Conservation (phyloP, 2,329 filamentous ascomycete genomes). For the Monilinia fructigena region DNA sequence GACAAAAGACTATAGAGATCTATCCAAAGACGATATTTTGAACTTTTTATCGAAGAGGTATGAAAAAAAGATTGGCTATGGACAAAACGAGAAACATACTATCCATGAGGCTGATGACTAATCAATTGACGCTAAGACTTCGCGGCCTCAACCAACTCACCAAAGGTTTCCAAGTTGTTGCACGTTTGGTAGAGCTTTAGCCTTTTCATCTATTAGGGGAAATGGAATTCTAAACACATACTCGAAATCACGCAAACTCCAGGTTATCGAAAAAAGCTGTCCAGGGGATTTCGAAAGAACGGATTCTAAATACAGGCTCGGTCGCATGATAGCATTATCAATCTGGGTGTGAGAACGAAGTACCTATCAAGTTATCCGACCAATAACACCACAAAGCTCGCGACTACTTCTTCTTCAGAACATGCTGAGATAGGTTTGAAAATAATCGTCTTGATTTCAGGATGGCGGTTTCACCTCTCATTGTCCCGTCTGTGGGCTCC, state of each 20-base stretch:
- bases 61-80: too few relatives aligned
- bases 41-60: not conserved
- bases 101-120: not conserved
- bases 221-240: not conserved
- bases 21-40: not conserved
- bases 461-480: constrained; percentile 30
- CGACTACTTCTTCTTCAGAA: not conserved
- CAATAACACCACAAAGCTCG: not conserved
- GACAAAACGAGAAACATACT: not conserved
- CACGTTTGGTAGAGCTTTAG: not conserved
- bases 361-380: not conserved
- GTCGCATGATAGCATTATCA: constrained; percentile 2
- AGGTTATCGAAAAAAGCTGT: not conserved
- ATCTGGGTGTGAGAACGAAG: not conserved
- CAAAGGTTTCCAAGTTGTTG: not conserved
- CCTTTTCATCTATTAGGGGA: not conserved
- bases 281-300: not conserved
- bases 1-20: not conserved
- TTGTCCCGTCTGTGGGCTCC: constrained; percentile 21
- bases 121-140: not conserved
- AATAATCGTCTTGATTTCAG: not conserved
- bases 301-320: not conserved
- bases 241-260: not conserved
- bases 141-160: not conserved
- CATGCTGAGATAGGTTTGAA: constrained; percentile 3